Evolutionary conservation across 202 grass and related monocot species (phyloP), one percentile per base, ranked within the genome.

Genomic region (Panicum hallii): DNA sequence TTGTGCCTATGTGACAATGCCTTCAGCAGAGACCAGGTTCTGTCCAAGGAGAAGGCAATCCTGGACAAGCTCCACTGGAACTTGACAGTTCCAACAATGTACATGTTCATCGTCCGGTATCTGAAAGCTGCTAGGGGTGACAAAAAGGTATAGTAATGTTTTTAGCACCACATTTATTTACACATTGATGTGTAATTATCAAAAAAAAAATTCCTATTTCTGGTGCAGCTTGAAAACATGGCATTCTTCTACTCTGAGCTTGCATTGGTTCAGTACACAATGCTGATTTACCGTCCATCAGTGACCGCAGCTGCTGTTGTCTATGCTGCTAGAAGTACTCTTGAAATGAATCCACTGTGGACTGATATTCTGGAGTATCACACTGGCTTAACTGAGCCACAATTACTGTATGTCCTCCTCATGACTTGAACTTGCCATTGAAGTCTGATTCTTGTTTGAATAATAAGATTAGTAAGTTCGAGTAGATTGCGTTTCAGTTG

Each of bases 231-330:
- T 28, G 89, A 94, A 62, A 66, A 87, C 34, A 88, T 91, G 82
- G 49, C 84, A 8, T 91, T 87, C 74, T 94, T 91, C 82, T 82
- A 89, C n/a, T 72, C 88, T 6, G 87, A 94, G 69, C 92, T 94
- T 19, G 75, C 67, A n/a, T 54, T 94, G 63, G 87, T 89, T 5
- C 84, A 88, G 69, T 89, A 91, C 82, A 49, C 67, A 7, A 94
- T 89, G 87, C 74, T 94, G 6, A 12, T 83, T n/a, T 94, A 85
- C 43, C 5, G 54, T 2, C 89, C 92, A 63, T 94, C 89, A 5
- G 4, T 85, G 79, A 79, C 66, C 0, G 89, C 87, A 19, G 87
- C 92, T 46, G 86, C 87, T 20, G 81, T 78, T 44, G 79, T 94
- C 6, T 94, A 91, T 23, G 80, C 92, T 79, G 87, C 92, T 56